Evolutionary conservation across 257 asterid species (phyloP), one percentile per base, ranked within the genome.

Genomic region (Perilla frutescens): DNA sequence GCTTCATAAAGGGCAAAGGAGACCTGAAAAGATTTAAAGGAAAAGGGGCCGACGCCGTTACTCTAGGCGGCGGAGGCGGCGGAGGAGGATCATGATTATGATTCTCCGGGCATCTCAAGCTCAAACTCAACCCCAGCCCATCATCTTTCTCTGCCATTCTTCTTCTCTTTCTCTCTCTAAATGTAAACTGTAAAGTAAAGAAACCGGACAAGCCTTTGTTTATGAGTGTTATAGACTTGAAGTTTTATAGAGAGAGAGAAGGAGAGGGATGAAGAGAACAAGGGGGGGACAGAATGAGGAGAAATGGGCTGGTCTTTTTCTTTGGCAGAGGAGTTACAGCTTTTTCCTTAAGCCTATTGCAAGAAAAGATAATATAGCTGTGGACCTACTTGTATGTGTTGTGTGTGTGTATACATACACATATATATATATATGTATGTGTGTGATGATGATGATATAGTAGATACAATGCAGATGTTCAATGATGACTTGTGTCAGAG

Each of bases 401-500:
- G 15, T 51, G 58, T 60, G 58, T 60, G 36, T 36, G 0, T 7
- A n/a, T 50, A 6, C 29, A 4, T 60, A 64, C 15, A 4, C 36
- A 54, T 32, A 32, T 10, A 15, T 68, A 26, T 29, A 3, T 31
- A 7, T 49, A 39, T 53, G 4, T 11, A 29, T 31, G 20, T 53
- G 12, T 14, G 70, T 71, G 62, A 48, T 39, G 68, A 53, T 51
- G 12, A 31, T 40, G 66, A 36, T 45, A 56, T 51, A 68, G 47
- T 49, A 34, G 77, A 80, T 64, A 55, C 68, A 75, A 70, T 76
- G 82, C 86, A 88, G 89, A 87, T 80, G 92, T 88, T 81, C 84
- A 90, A 91, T 93, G 96, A 91, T 88, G 98, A 83, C 87, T 84
- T 80, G 83, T 87, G 96, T 89, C 97, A 89, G 92, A 77, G 76